Percentiles rank a stretch among this genome's conserved stretches.
Conservation (phyloP, 1,284 basidiomycete genomes). For the Mycocalia duriaeana region DNA sequence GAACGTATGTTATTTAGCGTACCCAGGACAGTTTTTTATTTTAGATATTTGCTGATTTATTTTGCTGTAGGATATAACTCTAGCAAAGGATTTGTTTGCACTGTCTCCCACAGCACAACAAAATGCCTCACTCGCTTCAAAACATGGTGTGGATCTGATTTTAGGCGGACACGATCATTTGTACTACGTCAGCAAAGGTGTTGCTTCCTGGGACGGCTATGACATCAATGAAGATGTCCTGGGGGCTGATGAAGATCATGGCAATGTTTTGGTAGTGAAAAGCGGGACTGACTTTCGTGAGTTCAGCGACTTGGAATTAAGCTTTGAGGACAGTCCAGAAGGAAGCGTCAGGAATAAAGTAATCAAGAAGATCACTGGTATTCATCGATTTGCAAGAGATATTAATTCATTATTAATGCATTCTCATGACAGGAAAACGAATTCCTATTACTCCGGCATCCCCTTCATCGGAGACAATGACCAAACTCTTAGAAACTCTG, state of each 20-base stretch:
- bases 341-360: conserved; percentile 66
- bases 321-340: conserved; percentile 54
- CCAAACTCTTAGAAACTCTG: conserved; percentile 59
- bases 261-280: conserved; percentile 74
- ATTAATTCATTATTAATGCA: neutral
- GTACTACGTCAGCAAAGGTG: conserved; percentile 79
- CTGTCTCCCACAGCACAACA: conserved; percentile 53
- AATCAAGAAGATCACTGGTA: conserved; percentile 63
- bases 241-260: conserved; percentile 73
- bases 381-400: neutral
- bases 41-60: neutral
- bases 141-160: conserved; percentile 81
- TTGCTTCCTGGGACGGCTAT: conserved; percentile 68
- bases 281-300: conserved; percentile 91
- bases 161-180: conserved; percentile 90
- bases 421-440: conserved; percentile 46
- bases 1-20: conserved; percentile 51
- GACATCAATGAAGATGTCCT: conserved; percentile 51
- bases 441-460: conserved; percentile 60
- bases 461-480: conserved; percentile 54
- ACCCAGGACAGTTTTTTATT: too few relatives aligned
- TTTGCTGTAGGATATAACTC: conserved; percentile 52
- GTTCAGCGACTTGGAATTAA: conserved; percentile 69
- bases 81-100: conserved; percentile 55
- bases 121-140: conserved; percentile 35